Base-by-base conservation (phyloP, 2,329 filamentous ascomycete species). In the Drechmeria coniospora region DNA sequence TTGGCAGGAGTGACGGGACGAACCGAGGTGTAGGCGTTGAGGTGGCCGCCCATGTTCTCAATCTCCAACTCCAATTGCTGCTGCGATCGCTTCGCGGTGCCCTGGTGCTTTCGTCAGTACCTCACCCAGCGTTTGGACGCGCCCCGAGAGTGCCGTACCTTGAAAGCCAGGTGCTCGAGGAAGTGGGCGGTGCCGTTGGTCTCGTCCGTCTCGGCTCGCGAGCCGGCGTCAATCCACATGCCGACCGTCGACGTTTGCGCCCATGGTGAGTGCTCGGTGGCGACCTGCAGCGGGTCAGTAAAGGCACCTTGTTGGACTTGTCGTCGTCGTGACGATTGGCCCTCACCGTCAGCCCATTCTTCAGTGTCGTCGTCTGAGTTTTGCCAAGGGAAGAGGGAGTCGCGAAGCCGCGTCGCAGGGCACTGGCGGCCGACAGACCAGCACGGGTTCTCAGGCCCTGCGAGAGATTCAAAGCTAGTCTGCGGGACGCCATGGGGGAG, bases 1-100 rank as follows among this genome's bases (percentile, higher is more conserved):
- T 37, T 26, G 34, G 32, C 46, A 47, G 44, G 61, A 79, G 51
- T 75, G n/a, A n/a, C n/a, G n/a, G n/a, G n/a, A n/a, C n/a, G n/a
- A n/a, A 94, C 86, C 67, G 87, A 95, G 49, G 90, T 98, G 69
- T 98, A 98, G 56, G 90, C 90, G 63, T 98, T 98, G 48, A 98
- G 72, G 66, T 98, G 90, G 41, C 83, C 90, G 57, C 90, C 90
- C 82, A 98, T 94, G 67, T 98, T 98, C 72, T 98, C 90, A 53
- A 98, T 95, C 68, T 98, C 90, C 41, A 98, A 77, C 68, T 98
- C 90, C 55, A 98, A 70, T 65, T 98, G 90, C 56, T 92, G 80
- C 63, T 98, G 90, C 41, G 80, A 84, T 60, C 90, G 75, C 67
- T 80, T 92, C 59, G 79, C 70, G 44, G 90, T 98, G 47, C 90